phyloP scores from a whole-genome alignment of 2,329 filamentous ascomycete species.

The Fusarium mexicanum region DNA sequence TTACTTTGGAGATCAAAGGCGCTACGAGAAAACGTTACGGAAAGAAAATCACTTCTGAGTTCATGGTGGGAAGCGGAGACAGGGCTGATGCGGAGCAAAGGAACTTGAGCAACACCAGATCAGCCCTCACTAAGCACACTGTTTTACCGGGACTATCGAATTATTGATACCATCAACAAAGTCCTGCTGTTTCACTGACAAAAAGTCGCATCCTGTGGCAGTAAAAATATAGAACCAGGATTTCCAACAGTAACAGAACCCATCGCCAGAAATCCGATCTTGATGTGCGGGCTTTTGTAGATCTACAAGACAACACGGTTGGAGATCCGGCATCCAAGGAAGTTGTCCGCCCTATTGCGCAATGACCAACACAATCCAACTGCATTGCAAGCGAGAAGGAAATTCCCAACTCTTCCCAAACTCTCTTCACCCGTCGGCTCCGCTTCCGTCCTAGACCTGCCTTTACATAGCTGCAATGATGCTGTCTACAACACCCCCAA shows the following conservation, averaged over 20 bases:
- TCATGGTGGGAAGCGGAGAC: conserved; percentile 32
- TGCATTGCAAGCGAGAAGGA: not conserved
- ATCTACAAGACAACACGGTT: conserved; percentile 1
- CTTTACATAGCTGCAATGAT: conserved; percentile 15
- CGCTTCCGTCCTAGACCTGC: not conserved
- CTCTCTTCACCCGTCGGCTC: conserved; percentile 3
- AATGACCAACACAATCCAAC: not conserved
- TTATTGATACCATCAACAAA: not conserved
- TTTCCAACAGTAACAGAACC: not conserved
- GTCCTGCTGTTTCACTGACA: not conserved
- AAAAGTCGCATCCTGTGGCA: not conserved
- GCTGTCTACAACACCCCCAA: conserved; percentile 29
- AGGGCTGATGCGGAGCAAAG: conserved; percentile 38
- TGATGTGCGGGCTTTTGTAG: not conserved
- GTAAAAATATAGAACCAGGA: not conserved
- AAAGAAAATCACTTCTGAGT: conserved; percentile 23
- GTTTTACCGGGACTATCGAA: not conserved
- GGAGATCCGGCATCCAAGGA: conserved; percentile 1
- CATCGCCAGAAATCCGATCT: conserved; percentile 7
- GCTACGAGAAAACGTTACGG: conserved; percentile 19
- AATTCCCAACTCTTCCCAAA: not conserved
- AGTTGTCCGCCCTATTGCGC: not conserved
- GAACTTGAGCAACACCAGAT: conserved; percentile 24
- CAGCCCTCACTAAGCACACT: not conserved
- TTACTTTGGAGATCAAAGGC: conserved; percentile 29